Conservation (phyloP, 805 yeast species). For the Clavispora vitiphila region DNA sequence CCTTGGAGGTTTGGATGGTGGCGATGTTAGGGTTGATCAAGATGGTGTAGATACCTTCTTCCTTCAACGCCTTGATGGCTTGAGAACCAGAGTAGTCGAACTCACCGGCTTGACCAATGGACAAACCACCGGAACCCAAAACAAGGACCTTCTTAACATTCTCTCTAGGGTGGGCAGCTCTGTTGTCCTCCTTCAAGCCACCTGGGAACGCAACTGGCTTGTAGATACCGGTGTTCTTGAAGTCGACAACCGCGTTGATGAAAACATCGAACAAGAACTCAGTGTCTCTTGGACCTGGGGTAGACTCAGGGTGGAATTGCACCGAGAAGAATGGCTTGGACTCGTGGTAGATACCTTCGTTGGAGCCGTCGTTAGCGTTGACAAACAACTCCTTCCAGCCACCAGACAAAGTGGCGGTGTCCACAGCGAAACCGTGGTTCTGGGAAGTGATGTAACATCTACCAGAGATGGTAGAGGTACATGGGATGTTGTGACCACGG, state of each 20-base stretch:
- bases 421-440: slow-evolving; percentile 98
- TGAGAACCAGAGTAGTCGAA: slow-evolving; percentile 97
- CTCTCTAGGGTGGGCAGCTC: slow-evolving; percentile 69
- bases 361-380: slow-evolving; percentile 94
- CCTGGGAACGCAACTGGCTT: slow-evolving; percentile 89
- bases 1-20: slow-evolving; percentile 96
- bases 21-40: slow-evolving; percentile 97
- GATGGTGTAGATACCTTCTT: slow-evolving; percentile 95
- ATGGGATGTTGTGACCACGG: slow-evolving; percentile 98
- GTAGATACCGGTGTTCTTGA: slow-evolving; percentile 51
- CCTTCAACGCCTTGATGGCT: slow-evolving; percentile 95
- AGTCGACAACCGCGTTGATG: slow-evolving; percentile 71
- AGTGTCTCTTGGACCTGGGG: slow-evolving; percentile 99
- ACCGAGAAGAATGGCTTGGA: slow-evolving; percentile 91
- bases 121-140: slow-evolving; percentile 96
- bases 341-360: slow-evolving; percentile 95
- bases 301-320: slow-evolving; percentile 98
- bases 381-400: slow-evolving; percentile 95
- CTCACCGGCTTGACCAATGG: slow-evolving; percentile 98
- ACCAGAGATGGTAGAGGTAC: slow-evolving; percentile 84
- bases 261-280: slow-evolving; percentile 95
- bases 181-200: slow-evolving; percentile 69
- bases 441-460: slow-evolving; percentile 98
- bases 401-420: slow-evolving; percentile 59
- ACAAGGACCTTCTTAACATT: slow-evolving; percentile 88